Conservation (phyloP, 306 rosid genomes). For the Medicago lupulina region DNA sequence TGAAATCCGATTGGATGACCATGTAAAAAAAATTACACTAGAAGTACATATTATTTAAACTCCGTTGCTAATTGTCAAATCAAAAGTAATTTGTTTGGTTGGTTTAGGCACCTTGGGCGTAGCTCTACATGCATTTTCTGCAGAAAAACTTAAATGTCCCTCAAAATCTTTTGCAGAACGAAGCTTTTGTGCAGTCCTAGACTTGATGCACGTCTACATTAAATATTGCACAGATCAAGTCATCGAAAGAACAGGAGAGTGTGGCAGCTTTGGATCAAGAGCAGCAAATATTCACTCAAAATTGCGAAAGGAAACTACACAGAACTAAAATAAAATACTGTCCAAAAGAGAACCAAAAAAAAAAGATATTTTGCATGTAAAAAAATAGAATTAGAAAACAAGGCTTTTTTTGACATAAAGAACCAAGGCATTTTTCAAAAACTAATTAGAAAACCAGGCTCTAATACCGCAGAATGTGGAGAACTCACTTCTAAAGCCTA, state of each 20-base stretch:
- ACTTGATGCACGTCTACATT: constrained; percentile 53
- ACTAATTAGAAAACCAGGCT: constrained; percentile 3
- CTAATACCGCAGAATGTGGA: neutral
- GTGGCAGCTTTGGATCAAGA: constrained; percentile 3
- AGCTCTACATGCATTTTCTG: constrained; percentile 34
- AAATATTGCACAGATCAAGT: constrained; percentile 26
- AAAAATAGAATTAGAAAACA: neutral
- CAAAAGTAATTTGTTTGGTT: constrained; percentile 27
- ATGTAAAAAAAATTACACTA: constrained; percentile 27
- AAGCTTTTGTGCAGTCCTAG: constrained; percentile 48
- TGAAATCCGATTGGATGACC: constrained; percentile 5
- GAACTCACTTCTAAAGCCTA: constrained; percentile 10
- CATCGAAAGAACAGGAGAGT: constrained; percentile 8
- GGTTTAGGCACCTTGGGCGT: constrained; percentile 49
- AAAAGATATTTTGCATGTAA: no score
- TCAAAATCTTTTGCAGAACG: constrained; percentile 53
- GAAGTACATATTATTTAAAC: constrained; percentile 39
- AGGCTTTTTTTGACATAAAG: neutral
- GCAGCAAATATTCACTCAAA: neutral
- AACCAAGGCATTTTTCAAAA: neutral
- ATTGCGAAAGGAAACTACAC: neutral
- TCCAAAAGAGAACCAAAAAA: neutral
- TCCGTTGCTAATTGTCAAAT: constrained; percentile 23
- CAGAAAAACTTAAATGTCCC: constrained; percentile 37
- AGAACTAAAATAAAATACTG: neutral